These are phyloP conservation scores for Apiospora kogelbergensis DNA, from an alignment of 2,329 filamentous ascomycete species.

Conservation along the genomic window DNA sequence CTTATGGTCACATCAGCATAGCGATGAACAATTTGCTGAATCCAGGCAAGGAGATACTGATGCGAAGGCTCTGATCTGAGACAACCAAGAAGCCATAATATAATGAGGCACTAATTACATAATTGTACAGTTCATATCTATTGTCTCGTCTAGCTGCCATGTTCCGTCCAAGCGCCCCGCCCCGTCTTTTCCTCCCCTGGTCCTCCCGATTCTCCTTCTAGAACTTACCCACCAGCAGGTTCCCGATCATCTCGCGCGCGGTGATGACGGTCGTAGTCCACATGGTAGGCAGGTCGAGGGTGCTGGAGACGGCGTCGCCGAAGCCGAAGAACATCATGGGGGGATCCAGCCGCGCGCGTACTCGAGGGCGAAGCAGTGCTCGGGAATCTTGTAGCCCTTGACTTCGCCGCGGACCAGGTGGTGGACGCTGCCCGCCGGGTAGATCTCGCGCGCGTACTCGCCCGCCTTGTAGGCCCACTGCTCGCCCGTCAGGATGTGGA, in stretches of 20 bases:
- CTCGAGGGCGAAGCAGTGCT: conserved; percentile 76
- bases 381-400: conserved; percentile 83
- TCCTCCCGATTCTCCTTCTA: conserved; percentile 35
- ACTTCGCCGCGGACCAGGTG: conserved; percentile 69
- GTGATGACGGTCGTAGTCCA: conserved; percentile 78
- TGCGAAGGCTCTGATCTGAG: no score
- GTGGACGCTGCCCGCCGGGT: conserved; percentile 68
- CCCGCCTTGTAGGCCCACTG: conserved; percentile 75
- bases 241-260: conserved; percentile 71
- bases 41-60: no score
- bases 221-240: conserved; percentile 71
- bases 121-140: no score
- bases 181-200: no score
- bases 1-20: no score
- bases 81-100: no score
- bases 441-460: conserved; percentile 66
- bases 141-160: no score
- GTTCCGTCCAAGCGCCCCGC: no score
- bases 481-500: conserved; percentile 80
- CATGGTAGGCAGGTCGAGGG: conserved; percentile 78
- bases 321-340: conserved; percentile 91
- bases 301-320: conserved; percentile 77
- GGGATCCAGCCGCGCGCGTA: conserved; percentile 89
- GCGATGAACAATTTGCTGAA: no score
- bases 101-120: no score